Percentiles rank a stretch among this genome's conserved stretches.
phyloP scores from a whole-genome alignment of 1,284 basidiomycete species.

The Cryptococcus depauperatus region DNA sequence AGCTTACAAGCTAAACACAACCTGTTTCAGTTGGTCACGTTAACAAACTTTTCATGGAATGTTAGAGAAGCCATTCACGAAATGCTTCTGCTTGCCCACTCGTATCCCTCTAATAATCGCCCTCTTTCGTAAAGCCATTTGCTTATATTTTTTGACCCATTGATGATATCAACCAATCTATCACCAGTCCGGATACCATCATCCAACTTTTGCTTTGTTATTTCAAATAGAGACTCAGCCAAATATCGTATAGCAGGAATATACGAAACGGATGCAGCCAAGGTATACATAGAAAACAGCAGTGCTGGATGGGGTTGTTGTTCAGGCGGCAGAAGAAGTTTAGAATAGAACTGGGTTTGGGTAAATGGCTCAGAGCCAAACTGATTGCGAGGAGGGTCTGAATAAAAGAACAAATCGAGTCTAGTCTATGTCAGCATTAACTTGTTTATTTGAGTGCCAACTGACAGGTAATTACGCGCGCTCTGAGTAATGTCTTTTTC shows the following conservation, averaged over 20 bases:
- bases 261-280: slow-evolving; percentile 21
- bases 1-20: slow-evolving; percentile 18
- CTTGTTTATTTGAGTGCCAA: background rate
- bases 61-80: slow-evolving; percentile 13
- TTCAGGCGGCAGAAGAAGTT: slow-evolving; percentile 3
- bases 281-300: slow-evolving; percentile 27
- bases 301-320: slow-evolving; percentile 21
- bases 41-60: too few relatives aligned
- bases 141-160: slow-evolving; percentile 18
- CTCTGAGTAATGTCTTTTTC: slow-evolving; percentile 14
- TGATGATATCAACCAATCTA: slow-evolving; percentile 23
- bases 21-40: too few relatives aligned
- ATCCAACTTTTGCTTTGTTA: slow-evolving; percentile 7
- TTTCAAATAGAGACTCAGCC: slow-evolving; percentile 15
- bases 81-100: slow-evolving; percentile 9
- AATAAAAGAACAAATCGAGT: slow-evolving; percentile 25
- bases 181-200: slow-evolving; percentile 2
- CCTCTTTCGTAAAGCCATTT: slow-evolving; percentile 22
- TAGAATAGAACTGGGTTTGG: slow-evolving; percentile 18
- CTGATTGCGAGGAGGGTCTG: slow-evolving; percentile 11
- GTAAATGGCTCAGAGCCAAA: slow-evolving; percentile 19
- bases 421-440: slow-evolving; percentile 7
- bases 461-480: slow-evolving; percentile 26
- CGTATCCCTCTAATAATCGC: slow-evolving; percentile 17
- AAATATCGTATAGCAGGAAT: slow-evolving; percentile 24